Evolutionary conservation across 2,329 filamentous ascomycete species (phyloP), one percentile per base, ranked within the genome.

Genomic region (Xenoacremonium recifei): DNA sequence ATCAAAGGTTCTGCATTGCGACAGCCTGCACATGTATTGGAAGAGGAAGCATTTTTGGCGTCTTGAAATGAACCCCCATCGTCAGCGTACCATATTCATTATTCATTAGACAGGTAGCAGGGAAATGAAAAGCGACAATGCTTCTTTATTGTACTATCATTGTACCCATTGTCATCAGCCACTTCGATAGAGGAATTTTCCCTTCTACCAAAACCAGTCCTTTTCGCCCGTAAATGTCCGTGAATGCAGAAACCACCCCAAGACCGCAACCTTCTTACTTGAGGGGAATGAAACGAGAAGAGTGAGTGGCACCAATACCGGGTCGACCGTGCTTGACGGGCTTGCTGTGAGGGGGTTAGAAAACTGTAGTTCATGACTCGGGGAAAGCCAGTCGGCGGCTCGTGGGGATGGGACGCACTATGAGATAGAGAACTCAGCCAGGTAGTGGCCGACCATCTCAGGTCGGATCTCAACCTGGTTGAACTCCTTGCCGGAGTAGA

Each of bases 391-490:
- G 32, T n/a, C n/a, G n/a, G n/a, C n/a, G n/a, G n/a, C n/a, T n/a
- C n/a, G n/a, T n/a, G n/a, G n/a, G n/a, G n/a, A n/a, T n/a, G 21
- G 39, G 57, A 89, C 89, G 65, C 87, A 95, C 89, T 99, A 99
- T 80, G 92, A 93, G 80, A 99, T 99, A 61, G 91, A 96, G 84
- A 99, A 99, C 79, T 99, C 93, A 68, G 82, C 93, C 60, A 99
- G 82, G 83, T 96, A 96, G 82, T 97, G 92, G 73, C 93, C 93
- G 75, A 99, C 93, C 93, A 99, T 99, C 84, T 99, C 93, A 65
- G 93, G 93, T 86, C 96, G 96, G 80, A 99, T 93, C 78, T 99
- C 93, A 65, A 99, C 91, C 84, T 96, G 92, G 87, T 99, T 99
- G 88, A 99, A 99, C 78, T 97, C 91, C 87, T 99, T 99, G 71